These are phyloP conservation scores for Aspergillus latus DNA, from an alignment of 2,329 filamentous ascomycete species.

Conservation along the genomic window DNA sequence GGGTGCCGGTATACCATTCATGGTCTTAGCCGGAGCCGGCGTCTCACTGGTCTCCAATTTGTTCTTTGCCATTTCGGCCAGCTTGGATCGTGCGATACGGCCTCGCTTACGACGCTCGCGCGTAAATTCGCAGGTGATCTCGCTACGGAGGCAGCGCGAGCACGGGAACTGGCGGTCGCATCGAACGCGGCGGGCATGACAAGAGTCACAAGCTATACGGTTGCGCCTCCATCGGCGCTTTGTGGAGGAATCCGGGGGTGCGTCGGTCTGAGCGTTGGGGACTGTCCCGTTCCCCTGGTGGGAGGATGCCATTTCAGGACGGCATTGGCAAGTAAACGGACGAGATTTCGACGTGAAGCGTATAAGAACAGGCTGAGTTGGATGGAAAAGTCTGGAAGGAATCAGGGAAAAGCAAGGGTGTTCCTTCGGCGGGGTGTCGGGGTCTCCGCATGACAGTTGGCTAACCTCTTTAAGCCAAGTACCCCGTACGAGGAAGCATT, in stretches of 20 bases:
- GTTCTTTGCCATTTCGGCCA: slow-evolving; percentile 51
- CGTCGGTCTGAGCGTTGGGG: slow-evolving; percentile 11
- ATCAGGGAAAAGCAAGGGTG: slow-evolving; percentile 5
- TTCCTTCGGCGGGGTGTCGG: not conserved
- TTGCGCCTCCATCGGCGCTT: slow-evolving; percentile 41
- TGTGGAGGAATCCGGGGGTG: slow-evolving; percentile 20
- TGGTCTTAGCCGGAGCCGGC: not conserved
- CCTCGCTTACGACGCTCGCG: slow-evolving; percentile 91
- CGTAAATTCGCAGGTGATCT: slow-evolving; percentile 72
- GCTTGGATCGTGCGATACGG: slow-evolving; percentile 72
- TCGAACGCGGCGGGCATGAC: slow-evolving; percentile 88
- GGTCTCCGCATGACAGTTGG: not conserved
- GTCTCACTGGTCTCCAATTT: slow-evolving; percentile 3
- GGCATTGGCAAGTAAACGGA: slow-evolving; percentile 24
- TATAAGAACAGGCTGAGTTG: not conserved
- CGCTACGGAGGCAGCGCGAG: slow-evolving; percentile 82
- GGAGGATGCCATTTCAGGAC: slow-evolving; percentile 32
- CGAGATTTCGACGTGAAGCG: not conserved
- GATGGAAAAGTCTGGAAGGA: slow-evolving; percentile 1
- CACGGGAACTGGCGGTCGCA: slow-evolving; percentile 91
- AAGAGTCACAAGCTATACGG: slow-evolving; percentile 78
- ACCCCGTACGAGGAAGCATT: not conserved
- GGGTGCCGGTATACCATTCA: not conserved
- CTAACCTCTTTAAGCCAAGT: not conserved
- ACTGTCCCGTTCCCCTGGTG: slow-evolving; percentile 33